Evolutionary conservation across 352 stramenopile genomes (phyloP).

Genomic region (Proteromonas lacertae): DNA sequence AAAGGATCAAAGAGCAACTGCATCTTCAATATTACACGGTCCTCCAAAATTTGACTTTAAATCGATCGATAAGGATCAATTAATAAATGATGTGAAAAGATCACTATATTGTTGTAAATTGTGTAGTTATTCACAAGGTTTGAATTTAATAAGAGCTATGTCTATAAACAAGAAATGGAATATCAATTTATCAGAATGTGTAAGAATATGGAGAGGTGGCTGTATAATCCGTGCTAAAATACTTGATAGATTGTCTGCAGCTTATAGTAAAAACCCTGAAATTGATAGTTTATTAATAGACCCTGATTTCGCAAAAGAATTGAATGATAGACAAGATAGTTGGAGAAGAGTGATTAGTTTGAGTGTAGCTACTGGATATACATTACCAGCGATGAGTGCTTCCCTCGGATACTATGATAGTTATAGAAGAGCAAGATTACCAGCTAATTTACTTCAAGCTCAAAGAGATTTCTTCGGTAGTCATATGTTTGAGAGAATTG

Average conservation of each 20-base stretch:
- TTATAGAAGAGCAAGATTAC: conserved; percentile 65
- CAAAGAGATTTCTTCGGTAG: conserved; percentile 97
- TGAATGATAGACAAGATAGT: conserved; percentile 64
- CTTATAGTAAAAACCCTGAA: conserved; percentile 47
- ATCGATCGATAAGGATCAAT: conserved; percentile 27
- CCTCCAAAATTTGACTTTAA: conserved; percentile 50
- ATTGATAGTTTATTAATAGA: conserved; percentile 86
- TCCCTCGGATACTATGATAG: conserved; percentile 90
- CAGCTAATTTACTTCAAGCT: conserved; percentile 86
- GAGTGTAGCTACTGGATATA: conserved; percentile 35
- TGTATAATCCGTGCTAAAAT: conserved; percentile 95
- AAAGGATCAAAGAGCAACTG: conserved; percentile 72
- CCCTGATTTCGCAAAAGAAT: conserved; percentile 63
- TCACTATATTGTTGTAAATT: conserved; percentile 94
- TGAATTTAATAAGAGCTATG: conserved; percentile 24
- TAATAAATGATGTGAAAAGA: conserved; percentile 74
- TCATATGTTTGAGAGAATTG: conserved; percentile 83
- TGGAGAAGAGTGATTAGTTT: conserved; percentile 83
- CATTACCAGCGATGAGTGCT: conserved; percentile 42
- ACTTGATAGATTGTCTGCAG: conserved; percentile 78
- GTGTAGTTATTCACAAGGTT: conserved; percentile 64
- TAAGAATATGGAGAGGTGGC: conserved; percentile 89
- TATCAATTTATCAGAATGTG: conserved; percentile 73
- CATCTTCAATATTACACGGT: conserved; percentile 57
- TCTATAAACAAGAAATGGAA: conserved; percentile 77